Evolutionary conservation across 2,329 filamentous ascomycete species (phyloP), one percentile per base, ranked within the genome.

Genomic region (Fusarium oligoseptatum): DNA sequence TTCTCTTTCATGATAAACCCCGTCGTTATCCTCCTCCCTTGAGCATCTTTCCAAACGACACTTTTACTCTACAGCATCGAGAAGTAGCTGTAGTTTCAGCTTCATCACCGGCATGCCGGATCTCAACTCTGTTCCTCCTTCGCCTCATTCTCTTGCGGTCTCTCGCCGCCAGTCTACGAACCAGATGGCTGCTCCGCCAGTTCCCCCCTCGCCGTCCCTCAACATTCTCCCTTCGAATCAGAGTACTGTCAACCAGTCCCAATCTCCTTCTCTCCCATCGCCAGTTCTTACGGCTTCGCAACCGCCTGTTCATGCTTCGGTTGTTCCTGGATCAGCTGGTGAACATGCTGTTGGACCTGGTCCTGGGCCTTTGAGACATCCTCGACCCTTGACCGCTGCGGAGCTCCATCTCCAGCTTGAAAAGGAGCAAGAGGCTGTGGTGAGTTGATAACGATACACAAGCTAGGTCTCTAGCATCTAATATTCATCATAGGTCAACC

Each of bases 401-500:
- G 96, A 98, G 82, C 88, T 98, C 71, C 95, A 98, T 82, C 88
- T 94, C 69, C 91, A 98, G 84, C 88, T 98, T 29, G 96, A 98
- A 84, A 97, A 97, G 83, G 96, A 98, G 81, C 95, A 98, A 79
- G 96, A 98, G 83, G 94, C 95, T 39, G 93, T 98, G 78, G 95
- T 97, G 88, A 74, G 91, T 60, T 39, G 10, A 17, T 6, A 2
- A 5, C 11, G 34, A 22, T 12, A 24, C 20, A 9, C 6, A 7
- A 0, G 7, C 4, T 24, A 41, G 1, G 22, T 2, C 0, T 24
- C 4, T 24, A 14, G n/a, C 34, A 29, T 50, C 57, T 72, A n/a
- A 68, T 10, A 10, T 24, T 3, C 36, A 1, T 29, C 27, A 12
- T 7, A 96, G 94, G 94, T 98, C 70, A 98, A 98, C 85, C 94